phyloP scores from a whole-genome alignment of 768 basidiomycete species.

The Auriscalpium orientale region DNA sequence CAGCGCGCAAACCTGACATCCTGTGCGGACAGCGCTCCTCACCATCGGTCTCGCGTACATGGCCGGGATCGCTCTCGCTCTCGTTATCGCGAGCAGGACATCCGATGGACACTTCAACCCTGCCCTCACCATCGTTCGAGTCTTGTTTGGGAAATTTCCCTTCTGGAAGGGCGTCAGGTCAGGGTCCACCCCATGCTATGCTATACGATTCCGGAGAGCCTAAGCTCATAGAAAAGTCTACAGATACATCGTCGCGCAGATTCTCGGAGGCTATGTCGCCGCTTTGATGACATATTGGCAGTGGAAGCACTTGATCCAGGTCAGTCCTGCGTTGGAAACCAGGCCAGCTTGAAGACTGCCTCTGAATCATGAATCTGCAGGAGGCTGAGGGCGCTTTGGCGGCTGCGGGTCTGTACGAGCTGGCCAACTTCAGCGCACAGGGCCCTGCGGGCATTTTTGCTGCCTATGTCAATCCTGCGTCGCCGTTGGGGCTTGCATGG shows the following conservation, averaged over 20 bases:
- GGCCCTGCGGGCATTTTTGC: slow-evolving; percentile 31
- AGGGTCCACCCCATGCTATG: background rate
- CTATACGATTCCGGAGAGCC: background rate
- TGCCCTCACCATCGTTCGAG: slow-evolving; percentile 43
- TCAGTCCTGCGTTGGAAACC: background rate
- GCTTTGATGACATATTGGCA: slow-evolving; percentile 19
- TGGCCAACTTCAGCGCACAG: slow-evolving; percentile 23
- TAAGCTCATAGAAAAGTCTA: background rate
- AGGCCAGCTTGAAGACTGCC: slow-evolving; percentile 6
- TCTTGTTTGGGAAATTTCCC: slow-evolving; percentile 49
- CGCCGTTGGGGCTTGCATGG: slow-evolving; percentile 25
- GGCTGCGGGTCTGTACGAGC: slow-evolving; percentile 20
- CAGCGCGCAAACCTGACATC: too few species aligned
- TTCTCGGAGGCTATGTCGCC: slow-evolving; percentile 23
- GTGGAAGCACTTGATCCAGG: slow-evolving; percentile 5
- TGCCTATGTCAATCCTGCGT: slow-evolving; percentile 24
- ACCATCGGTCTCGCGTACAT: slow-evolving; percentile 28
- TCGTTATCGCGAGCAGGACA: slow-evolving; percentile 22
- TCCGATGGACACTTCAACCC: slow-evolving; percentile 40
- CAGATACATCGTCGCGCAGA: slow-evolving; percentile 24
- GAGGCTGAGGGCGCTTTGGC: slow-evolving; percentile 20
- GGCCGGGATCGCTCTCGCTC: slow-evolving; percentile 28
- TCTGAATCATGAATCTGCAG: background rate
- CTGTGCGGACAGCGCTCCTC: slow-evolving; percentile 16
- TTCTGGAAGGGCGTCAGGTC: slow-evolving; percentile 42